Evolutionary conservation across 208 protist genomes (phyloP), one percentile per base, ranked within the genome.

Genomic region (Blastocrithidia nonstop): DNA sequence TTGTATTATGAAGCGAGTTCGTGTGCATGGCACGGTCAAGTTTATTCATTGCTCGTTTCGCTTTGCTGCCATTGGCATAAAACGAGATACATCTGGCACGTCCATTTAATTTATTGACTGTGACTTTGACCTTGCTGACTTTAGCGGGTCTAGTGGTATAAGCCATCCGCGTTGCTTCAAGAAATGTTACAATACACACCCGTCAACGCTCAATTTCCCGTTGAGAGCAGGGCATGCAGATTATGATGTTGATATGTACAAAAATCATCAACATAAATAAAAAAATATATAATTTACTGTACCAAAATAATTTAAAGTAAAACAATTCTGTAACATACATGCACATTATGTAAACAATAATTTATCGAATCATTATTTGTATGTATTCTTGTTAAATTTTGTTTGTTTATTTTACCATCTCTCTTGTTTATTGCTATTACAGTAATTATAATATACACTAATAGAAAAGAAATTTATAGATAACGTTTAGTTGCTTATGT

Each of bases 91-190:
- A 9, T 7, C 23, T 19, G 29, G 6, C 21, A 28, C 45, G 35
- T 43, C 16, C 4, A 46, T 84, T 17, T 15, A 53, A 4, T 85
- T 85, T 53, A 26, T 69, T 6, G 24, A 43, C 1, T 82, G 78
- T 42, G 65, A 82, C 48, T 79, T 88, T 45, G 78, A 88, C 45
- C 41, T 88, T 39, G 37, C 49, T 20, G 64, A 70, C 35, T 88
- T 88, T 47, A 57, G 70, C 16, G 64, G 60, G 31, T 68, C 66
- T 51, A 43, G 50, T 36, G 45, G 45, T 5, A 26, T 79, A 9
- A 52, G 31, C 28, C 27, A 50, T 23, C 25, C 57, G 15, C 33
- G 45, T 13, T 17, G 35, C 0, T 85, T 85, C 57, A 20, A 41
- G 16, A 13, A 60, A 13, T 86, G 71, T 53, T 49, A 36, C 41